A percentile compares a stretch with the other conserved stretches of the same genome.
Evolutionary conservation across 2,329 filamentous ascomycete species (phyloP).

Genomic region (Colletotrichum sp.): DNA sequence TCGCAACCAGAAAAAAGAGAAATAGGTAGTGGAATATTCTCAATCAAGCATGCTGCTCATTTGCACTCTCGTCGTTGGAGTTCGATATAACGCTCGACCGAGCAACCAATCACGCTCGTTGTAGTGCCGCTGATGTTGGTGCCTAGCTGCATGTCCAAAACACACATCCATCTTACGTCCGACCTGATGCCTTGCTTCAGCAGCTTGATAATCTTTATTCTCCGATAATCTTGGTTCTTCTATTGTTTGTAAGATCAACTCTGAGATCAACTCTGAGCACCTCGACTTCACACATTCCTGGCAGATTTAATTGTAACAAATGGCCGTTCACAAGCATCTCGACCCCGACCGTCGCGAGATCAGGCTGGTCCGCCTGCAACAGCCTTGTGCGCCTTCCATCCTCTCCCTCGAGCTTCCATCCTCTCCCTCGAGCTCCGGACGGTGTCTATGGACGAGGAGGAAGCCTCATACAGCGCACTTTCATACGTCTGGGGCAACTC

Average conservation of each 20-base stretch:
- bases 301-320: neutral
- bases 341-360: slow-evolving; percentile 5
- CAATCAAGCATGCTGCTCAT: neutral
- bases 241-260: too few relatives aligned
- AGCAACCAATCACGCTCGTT: neutral
- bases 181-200: neutral
- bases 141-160: accelerated
- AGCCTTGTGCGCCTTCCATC: neutral
- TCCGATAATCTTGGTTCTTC: too few relatives aligned
- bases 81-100: neutral
- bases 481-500: slow-evolving; percentile 26
- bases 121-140: neutral
- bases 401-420: neutral
- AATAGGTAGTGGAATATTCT: accelerated
- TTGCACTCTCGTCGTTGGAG: neutral
- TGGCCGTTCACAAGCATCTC: neutral
- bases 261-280: neutral
- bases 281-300: neutral
- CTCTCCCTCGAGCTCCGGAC: slow-evolving; percentile 11
- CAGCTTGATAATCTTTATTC: too few relatives aligned
- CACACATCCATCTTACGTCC: neutral
- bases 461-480: slow-evolving; percentile 18
- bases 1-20: neutral
- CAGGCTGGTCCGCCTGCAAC: slow-evolving; percentile 17
- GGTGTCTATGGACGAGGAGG: neutral